Base-by-base conservation (phyloP, 129 eudicot species). In the Smallanthus sonchifolius region DNA sequence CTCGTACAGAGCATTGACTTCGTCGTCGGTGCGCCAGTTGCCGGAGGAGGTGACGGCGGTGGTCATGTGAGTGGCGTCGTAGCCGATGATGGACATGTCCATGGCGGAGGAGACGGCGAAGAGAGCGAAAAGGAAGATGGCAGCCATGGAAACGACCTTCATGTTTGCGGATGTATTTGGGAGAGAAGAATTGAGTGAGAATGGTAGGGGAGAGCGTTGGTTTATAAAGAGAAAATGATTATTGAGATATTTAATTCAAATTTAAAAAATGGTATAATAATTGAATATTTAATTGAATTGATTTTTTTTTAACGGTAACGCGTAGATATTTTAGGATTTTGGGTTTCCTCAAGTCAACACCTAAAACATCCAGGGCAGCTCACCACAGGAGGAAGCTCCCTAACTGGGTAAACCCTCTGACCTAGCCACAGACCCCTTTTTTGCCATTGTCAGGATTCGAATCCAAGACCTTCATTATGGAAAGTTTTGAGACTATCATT, bases 51-150 rank as follows among this genome's bases (percentile, higher is more conserved):
- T 10, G 39, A 2, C 7, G 76, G 34, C 7, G 75, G 57, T 11
- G 63, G 75, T 57, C 63, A 38, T 63, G 56, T 91, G 97, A 16
- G 52, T 20, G 34, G 70, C 20, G 67, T 88, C 90, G 89, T 86
- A 88, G 10, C 37, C 67, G 80, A 85, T 83, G 81, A 92, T 92
- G 40, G 97, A 92, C 97, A 89, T 87, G 80, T 92, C 97, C 3
- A 72, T 32, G 69, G 97, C 91, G 35, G 88, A 80, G 34, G 89
- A 48, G 74, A 77, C 45, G 44, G 78, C 13, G 83, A 85, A 75
- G 64, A 79, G 68, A 10, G 80, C 5, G 38, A 85, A 38, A 13
- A 83, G 68, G 70, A 77, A 60, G 48, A 66, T 61, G 69, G 65
- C 14, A 19, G 90, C 83, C 88, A 85, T 84, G 40, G 75, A 28